A percentile compares a stretch with the other conserved stretches of the same genome.
These are phyloP conservation scores for Botrytis aclada DNA, from an alignment of 2,329 filamentous ascomycete genomes.

Conservation along the genomic window DNA sequence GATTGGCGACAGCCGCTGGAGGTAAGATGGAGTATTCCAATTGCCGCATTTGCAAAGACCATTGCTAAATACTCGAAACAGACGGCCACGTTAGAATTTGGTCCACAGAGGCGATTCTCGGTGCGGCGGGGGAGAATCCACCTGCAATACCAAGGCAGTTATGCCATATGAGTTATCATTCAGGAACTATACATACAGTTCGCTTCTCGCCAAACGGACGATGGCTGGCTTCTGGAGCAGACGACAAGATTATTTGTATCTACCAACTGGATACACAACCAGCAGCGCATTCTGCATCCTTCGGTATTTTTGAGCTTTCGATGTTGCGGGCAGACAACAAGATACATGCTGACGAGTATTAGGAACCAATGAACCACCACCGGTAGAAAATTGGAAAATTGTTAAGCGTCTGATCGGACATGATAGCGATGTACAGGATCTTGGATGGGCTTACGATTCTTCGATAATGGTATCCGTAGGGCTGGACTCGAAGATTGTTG, in stretches of 20 bases:
- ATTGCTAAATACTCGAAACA: slow-evolving; percentile 38
- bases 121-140: slow-evolving; percentile 69
- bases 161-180: slow-evolving; percentile 97
- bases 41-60: slow-evolving; percentile 8
- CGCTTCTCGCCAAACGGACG: slow-evolving; percentile 94
- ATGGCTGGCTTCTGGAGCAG: slow-evolving; percentile 93
- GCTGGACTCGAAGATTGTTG: slow-evolving; percentile 93
- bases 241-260: slow-evolving; percentile 98
- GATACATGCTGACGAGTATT: slow-evolving; percentile 18
- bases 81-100: slow-evolving; percentile 97
- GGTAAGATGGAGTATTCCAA: slow-evolving; percentile 50
- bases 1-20: slow-evolving; percentile 91
- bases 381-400: slow-evolving; percentile 97
- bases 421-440: slow-evolving; percentile 96
- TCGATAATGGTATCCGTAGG: slow-evolving; percentile 95
- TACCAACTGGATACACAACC: slow-evolving; percentile 80
- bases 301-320: slow-evolving; percentile 55
- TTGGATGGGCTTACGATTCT: slow-evolving; percentile 95
- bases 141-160: slow-evolving; percentile 77
- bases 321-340: background rate
- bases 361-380: slow-evolving; percentile 81
- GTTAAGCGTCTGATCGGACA: slow-evolving; percentile 90
- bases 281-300: slow-evolving; percentile 71
- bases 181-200: slow-evolving; percentile 94
- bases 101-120: slow-evolving; percentile 92